A percentile compares a stretch with the other conserved stretches of the same genome.
Conservation (phyloP, 2,329 filamentous ascomycete genomes). For the Emmonsia crescens region DNA sequence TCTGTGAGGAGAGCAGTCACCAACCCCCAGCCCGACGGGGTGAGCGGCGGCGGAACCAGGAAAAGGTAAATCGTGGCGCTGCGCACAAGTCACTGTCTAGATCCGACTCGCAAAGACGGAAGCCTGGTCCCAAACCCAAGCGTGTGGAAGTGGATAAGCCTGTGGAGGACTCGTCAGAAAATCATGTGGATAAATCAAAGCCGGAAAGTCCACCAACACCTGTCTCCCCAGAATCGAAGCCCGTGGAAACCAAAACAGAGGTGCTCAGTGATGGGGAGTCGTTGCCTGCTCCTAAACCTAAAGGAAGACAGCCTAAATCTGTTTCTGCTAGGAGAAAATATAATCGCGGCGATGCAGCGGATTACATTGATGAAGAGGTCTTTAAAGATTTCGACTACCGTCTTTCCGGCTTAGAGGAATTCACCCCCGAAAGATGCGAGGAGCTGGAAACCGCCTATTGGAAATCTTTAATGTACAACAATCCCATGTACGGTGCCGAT, state of each 20-base stretch:
- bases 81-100: constrained; percentile 26
- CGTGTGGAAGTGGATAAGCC: constrained; percentile 28
- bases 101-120: constrained; percentile 38
- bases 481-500: constrained; percentile 90
- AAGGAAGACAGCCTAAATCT: constrained; percentile 54
- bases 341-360: constrained; percentile 65
- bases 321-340: constrained; percentile 81
- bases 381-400: constrained; percentile 88
- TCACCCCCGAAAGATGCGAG: constrained; percentile 80
- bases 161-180: constrained; percentile 27
- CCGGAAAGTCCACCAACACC: constrained; percentile 43
- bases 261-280: constrained; percentile 35
- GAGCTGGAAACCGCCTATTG: constrained; percentile 93
- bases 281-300: constrained; percentile 32
- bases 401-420: constrained; percentile 73
- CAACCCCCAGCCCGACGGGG: constrained; percentile 88
- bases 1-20: constrained; percentile 91
- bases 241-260: constrained; percentile 46
- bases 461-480: constrained; percentile 92
- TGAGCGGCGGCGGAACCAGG: constrained; percentile 40
- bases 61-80: constrained; percentile 32
- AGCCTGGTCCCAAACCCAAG: constrained; percentile 29
- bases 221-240: constrained; percentile 44
- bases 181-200: constrained; percentile 30
- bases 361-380: constrained; percentile 75